These are phyloP conservation scores for Rhododendron vialii DNA, from an alignment of 148 eudicot species.

Conservation along the genomic window DNA sequence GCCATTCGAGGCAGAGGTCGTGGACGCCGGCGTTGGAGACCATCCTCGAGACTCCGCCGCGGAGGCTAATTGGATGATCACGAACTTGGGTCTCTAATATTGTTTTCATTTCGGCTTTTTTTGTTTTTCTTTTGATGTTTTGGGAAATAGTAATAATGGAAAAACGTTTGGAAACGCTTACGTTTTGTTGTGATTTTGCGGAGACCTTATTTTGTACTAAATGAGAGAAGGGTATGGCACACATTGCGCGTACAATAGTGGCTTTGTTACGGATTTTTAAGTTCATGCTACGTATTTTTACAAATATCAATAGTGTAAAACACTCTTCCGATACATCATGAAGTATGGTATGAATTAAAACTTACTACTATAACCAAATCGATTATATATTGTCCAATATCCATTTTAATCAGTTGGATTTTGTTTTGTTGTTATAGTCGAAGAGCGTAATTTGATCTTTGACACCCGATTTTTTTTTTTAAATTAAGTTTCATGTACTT, in stretches of 20 bases:
- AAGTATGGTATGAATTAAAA: not conserved
- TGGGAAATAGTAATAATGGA: not conserved
- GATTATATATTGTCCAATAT: too few relatives aligned
- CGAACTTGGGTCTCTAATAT: not conserved
- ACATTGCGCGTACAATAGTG: not conserved
- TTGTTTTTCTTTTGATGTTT: not conserved
- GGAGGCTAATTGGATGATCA: not conserved
- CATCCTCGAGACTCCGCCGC: slow-evolving; percentile 46
- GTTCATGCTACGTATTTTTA: not conserved
- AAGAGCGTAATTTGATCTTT: too few relatives aligned
- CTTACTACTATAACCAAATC: too few relatives aligned
- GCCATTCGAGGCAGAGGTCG: slow-evolving; percentile 37
- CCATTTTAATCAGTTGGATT: too few relatives aligned
- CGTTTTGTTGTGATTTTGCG: not conserved
- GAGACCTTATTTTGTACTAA: not conserved
- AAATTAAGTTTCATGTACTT: too few relatives aligned
- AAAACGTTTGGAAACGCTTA: not conserved
- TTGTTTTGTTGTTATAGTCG: too few relatives aligned
- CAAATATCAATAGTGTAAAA: not conserved
- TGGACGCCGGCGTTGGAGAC: slow-evolving; percentile 66
- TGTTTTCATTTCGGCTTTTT: not conserved
- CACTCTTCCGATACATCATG: not conserved
- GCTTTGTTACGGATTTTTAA: not conserved
- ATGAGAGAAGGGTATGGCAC: not conserved
- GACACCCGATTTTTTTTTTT: too few relatives aligned